These are phyloP conservation scores for Dothistroma septosporum DNA, from an alignment of 2,329 filamentous ascomycete species.

Conservation along the genomic window DNA sequence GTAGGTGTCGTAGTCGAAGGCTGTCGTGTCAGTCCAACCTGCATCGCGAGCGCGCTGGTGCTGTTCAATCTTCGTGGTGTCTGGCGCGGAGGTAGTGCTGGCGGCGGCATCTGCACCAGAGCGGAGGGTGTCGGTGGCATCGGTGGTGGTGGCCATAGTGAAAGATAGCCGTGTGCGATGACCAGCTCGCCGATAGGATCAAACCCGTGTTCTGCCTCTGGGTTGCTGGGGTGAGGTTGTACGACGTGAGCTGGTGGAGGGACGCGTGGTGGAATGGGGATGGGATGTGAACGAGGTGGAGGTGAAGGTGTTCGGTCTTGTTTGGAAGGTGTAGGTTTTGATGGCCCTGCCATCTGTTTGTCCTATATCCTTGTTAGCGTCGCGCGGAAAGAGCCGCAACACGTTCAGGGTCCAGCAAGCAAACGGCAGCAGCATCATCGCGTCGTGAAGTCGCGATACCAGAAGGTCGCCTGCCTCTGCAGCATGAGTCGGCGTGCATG, in stretches of 20 bases:
- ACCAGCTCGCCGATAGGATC: no score
- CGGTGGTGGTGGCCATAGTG: not conserved
- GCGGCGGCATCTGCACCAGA: not conserved
- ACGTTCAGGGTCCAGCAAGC: not conserved
- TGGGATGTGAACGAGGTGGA: no score
- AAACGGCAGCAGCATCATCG: not conserved
- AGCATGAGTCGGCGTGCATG: not conserved
- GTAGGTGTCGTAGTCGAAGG: conserved; percentile 30
- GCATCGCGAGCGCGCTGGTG: conserved; percentile 15
- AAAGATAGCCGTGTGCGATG: not conserved
- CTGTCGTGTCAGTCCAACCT: conserved; percentile 29
- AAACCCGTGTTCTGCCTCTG: no score
- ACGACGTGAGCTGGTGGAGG: no score
- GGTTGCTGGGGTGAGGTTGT: no score
- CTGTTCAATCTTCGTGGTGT: conserved; percentile 1
- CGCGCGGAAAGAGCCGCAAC: not conserved
- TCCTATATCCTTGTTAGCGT: not conserved
- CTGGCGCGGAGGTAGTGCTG: not conserved
- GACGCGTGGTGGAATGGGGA: no score
- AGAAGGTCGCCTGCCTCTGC: not conserved
- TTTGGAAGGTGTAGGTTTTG: no score
- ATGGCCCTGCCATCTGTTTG: not conserved
- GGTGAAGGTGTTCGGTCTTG: no score
- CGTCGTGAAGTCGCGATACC: not conserved
- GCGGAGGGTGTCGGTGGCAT: not conserved